Base-by-base conservation (phyloP, 176 grass and related monocot species). In the Areca catechu region DNA sequence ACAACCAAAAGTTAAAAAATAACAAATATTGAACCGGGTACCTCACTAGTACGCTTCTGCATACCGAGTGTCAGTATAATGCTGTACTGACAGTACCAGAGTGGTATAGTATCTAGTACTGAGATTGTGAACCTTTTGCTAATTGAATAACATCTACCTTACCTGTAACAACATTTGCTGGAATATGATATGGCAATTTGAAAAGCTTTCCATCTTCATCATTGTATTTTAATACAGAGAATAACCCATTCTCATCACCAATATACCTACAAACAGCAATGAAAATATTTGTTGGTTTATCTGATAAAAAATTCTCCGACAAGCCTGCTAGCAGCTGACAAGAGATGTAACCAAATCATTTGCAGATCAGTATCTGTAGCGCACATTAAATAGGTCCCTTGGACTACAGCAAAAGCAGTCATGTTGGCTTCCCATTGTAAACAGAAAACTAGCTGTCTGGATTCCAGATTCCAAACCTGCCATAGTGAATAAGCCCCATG, bases 381-480 rank as follows among this genome's bases (percentile, higher is more conserved):
- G 78, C 65, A 96, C 91, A 96, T 96, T 37, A 96, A 69, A 68
- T 71, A 84, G 62, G 86, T 79, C 28, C 74, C 74, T 16, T 80
- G 79, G 53, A 96, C 75, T 68, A 84, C 80, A 70, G 86, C 75
- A 84, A 96, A 96, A 71, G 91, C 91, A 79, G 91, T 96, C 62
- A 96, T 62, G 30, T 90, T 96, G 62, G 54, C 56, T 20, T 90
- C 86, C 91, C 91, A 87, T 25, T 84, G 83, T 16, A 62, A 76
- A 68, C 63, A 79, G 69, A 68, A 66, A 77, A 87, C 86, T 60
- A 90, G 76, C 52, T 90, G 86, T 54, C 91, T 80, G 78, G 84
- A 82, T 79, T 90, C 91, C 74, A 96, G 80, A 77, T 96, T 96
- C 91, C 91, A 96, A 47, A 87, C 71, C 91, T 96, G 71, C 69